These are phyloP conservation scores for Eucalyptus curtisii DNA, from an alignment of 345 rosid genomes.

Conservation along the genomic window DNA sequence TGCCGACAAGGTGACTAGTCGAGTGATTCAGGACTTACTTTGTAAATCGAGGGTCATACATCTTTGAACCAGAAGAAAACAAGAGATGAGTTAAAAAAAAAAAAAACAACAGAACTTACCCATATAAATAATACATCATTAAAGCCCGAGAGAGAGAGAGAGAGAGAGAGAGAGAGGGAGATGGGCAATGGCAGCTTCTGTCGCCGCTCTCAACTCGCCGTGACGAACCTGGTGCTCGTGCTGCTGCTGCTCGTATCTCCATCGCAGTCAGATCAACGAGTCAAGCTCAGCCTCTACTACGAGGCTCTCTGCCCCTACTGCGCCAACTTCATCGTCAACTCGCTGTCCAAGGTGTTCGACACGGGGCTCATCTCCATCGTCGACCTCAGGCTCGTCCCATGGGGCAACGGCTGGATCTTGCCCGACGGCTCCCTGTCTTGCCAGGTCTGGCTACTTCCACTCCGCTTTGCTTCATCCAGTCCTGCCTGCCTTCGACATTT, in stretches of 20 bases:
- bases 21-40: not conserved
- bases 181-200: not conserved
- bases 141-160: not conserved
- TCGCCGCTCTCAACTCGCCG: not conserved
- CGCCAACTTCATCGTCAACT: constrained; percentile 65
- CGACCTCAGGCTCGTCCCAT: constrained; percentile 65
- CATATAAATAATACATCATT: not conserved
- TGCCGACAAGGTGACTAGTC: not conserved
- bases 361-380: constrained; percentile 44
- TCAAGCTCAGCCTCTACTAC: constrained; percentile 57
- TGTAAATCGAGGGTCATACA: not conserved
- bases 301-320: constrained; percentile 69
- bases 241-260: not conserved
- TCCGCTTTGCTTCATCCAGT: not conserved
- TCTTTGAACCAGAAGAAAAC: not conserved
- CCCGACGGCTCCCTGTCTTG: constrained; percentile 36
- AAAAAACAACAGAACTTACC: not conserved
- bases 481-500: not conserved
- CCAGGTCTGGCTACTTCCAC: constrained; percentile 32
- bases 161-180: not conserved
- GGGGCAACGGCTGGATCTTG: constrained; percentile 56
- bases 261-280: constrained; percentile 4
- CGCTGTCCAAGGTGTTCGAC: constrained; percentile 45
- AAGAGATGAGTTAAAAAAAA: not conserved
- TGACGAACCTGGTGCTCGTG: not conserved